Base-by-base conservation (phyloP, 2,329 filamentous ascomycete genomes). In the Rhynchosporium agropyri region DNA sequence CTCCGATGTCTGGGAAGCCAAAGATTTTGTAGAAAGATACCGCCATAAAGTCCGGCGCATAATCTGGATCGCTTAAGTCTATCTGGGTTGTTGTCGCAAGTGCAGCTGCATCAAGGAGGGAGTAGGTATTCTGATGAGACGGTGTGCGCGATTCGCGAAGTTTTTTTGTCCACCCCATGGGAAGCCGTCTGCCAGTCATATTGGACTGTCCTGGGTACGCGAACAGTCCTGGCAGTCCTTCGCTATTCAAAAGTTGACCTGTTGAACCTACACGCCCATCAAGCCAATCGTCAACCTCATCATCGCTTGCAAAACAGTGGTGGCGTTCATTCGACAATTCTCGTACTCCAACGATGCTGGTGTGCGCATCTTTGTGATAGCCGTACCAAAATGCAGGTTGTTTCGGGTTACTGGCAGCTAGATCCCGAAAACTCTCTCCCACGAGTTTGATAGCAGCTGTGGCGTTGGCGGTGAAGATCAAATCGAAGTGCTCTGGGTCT, bases 21-120 rank as follows among this genome's bases (percentile, higher is more conserved):
- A 97, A 97, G 12, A 97, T 93, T 76, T 98, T 98, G 78, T 97
- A 96, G 66, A 98, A 87, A 73, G 92, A 97, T 42, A 97, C 72
- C 0, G 91, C 89, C 0, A 86, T 88, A 69, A 97, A 97, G 73
- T 97, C 94, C 0, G 94, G 90, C 0, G 89, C 87, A 0, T 78
- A 72, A 0, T 81, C 78, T 0, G 82, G 70, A 67, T 90, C 78
- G 59, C 84, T 80, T 2, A 98, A 79, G 70, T 95, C 84, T 3
- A 97, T 79, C 0, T 86, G 86, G 3, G 89, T 86, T 0, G 92
- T 97, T 8, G 91, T 87, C 9, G 87, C 88, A 7, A 91, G 80
- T 0, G 92, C 90, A 2, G 94, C 92, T 10, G 91, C 92, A 74
- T 98, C 94, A 10, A 97, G 79, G n/a, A 97, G 77, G 0, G 90